Base-by-base conservation (phyloP, 257 asterid species). In the Scutellaria minor region DNA sequence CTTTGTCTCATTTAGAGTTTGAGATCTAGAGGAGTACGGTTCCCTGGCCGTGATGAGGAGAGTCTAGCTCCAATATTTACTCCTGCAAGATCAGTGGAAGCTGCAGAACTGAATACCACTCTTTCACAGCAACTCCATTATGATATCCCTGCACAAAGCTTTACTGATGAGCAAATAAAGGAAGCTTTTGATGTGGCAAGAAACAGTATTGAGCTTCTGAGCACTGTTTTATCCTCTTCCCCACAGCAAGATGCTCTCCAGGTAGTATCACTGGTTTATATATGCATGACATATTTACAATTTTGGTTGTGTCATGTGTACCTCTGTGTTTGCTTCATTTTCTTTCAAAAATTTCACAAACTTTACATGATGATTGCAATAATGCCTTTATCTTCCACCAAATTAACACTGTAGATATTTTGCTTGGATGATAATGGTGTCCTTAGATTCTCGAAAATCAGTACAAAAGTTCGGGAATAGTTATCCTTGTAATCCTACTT, bases 111-210 rank as follows among this genome's bases (percentile, higher is more conserved):
- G 31, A 83, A 77, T 85, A 76, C 79, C 58, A 67, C 87, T 5
- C 82, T 64, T 64, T 90, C 78, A 18, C 88, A 80, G 62, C 96
- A 84, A 56, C 64, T 83, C 65, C 90, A 84, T 70, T 82, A 69
- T 52, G 96, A 90, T 18, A 78, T 87, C 70, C 97, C 93, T 39
- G 84, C 27, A 14, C 91, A 64, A 52, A 83, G 75, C 72, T 85
- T 90, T 70, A 85, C 99, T 42, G 90, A 93, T 64, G 99, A 90
- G 70, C 96, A 90, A 73, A 86, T 86, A 12, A 95, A 90, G 83
- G 99, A 95, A 84, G 96, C 97, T 67, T 92, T 95, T 76, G 98
- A 92, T 68, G 96, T 92, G 64, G 99, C 98, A 68, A 85, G 96
- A 83, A 95, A 95, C 83, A 95, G 98, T 71, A 64, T 95, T 12